Percentiles rank a stretch among this genome's conserved stretches.
Evolutionary conservation across 2,329 filamentous ascomycete species (phyloP).

Genomic region (Cercospora brassicicola): DNA sequence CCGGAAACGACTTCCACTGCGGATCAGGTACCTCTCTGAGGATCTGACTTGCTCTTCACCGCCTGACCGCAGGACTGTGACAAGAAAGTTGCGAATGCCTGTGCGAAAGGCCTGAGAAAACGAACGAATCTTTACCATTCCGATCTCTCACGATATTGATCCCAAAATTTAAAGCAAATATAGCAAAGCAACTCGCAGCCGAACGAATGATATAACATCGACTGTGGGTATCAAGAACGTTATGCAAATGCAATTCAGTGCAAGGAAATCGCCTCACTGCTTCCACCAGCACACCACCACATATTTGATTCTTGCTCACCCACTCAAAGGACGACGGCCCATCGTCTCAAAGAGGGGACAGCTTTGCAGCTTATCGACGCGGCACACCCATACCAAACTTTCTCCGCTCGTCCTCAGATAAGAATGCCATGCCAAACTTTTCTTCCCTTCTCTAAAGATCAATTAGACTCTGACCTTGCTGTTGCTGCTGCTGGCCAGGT

Average conservation of each 20-base stretch:
- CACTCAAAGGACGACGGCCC: background rate
- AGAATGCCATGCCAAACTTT: background rate
- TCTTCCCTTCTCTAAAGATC: conserved; percentile 46
- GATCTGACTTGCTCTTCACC: background rate
- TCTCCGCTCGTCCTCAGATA: background rate
- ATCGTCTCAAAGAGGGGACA: background rate
- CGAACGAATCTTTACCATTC: background rate
- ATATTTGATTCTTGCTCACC: background rate
- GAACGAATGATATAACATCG: conserved; percentile 5
- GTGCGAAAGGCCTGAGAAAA: background rate
- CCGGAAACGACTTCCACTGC: background rate
- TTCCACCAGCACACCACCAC: background rate
- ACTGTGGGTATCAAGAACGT: conserved; percentile 17
- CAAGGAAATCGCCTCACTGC: background rate
- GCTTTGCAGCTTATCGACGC: background rate
- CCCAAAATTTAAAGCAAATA: background rate
- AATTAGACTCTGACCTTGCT: conserved; percentile 57
- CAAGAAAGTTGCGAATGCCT: background rate
- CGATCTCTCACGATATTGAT: background rate
- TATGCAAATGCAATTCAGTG: conserved; percentile 8
- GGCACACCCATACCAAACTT: background rate
- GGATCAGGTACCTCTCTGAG: background rate
- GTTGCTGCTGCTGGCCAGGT: conserved; percentile 44
- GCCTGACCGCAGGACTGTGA: background rate
- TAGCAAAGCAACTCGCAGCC: conserved; percentile 9